A percentile compares a stretch with the other conserved stretches of the same genome.
phyloP scores from a whole-genome alignment of 148 eudicot species.

The Polygonum aviculare region DNA sequence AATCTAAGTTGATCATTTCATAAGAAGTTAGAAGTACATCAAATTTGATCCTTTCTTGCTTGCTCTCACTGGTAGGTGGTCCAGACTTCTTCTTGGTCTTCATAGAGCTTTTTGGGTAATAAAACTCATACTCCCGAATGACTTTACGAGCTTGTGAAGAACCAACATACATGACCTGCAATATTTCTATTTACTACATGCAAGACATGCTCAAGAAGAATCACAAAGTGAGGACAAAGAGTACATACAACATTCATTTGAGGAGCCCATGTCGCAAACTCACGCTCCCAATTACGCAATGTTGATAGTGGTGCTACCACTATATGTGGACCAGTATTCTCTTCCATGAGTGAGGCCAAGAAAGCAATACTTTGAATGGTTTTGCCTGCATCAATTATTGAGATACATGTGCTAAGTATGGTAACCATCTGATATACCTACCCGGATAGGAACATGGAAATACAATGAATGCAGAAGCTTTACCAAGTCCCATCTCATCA shows the following conservation, averaged over 20 bases:
- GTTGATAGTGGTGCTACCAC: conserved; percentile 98
- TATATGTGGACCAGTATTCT: conserved; percentile 58
- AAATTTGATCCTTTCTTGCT: conserved; percentile 88
- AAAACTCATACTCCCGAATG: conserved; percentile 81
- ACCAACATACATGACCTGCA: conserved; percentile 97
- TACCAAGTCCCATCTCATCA: conserved; percentile 99
- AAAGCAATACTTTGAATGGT: conserved; percentile 98
- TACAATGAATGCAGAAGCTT: not conserved
- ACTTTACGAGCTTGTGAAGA: conserved; percentile 71
- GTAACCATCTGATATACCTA: not conserved
- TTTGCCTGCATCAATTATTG: conserved; percentile 55
- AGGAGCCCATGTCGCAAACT: conserved; percentile 97
- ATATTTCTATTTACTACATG: conserved; percentile 13
- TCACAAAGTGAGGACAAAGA: conserved; percentile 1
- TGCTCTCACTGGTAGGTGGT: conserved; percentile 49
- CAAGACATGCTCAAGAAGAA: conserved; percentile 14
- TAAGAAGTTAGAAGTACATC: conserved; percentile 93
- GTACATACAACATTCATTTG: conserved; percentile 94
- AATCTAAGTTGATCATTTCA: conserved; percentile 87
- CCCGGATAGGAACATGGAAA: not conserved
- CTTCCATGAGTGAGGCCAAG: conserved; percentile 74
- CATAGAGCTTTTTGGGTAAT: conserved; percentile 55
- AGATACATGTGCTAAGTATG: not conserved
- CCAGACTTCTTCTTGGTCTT: conserved; percentile 80
- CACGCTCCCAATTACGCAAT: conserved; percentile 97